These are phyloP conservation scores for Yamadazyma oceani DNA, from an alignment of 1,139 yeast genomes.

Conservation along the genomic window DNA sequence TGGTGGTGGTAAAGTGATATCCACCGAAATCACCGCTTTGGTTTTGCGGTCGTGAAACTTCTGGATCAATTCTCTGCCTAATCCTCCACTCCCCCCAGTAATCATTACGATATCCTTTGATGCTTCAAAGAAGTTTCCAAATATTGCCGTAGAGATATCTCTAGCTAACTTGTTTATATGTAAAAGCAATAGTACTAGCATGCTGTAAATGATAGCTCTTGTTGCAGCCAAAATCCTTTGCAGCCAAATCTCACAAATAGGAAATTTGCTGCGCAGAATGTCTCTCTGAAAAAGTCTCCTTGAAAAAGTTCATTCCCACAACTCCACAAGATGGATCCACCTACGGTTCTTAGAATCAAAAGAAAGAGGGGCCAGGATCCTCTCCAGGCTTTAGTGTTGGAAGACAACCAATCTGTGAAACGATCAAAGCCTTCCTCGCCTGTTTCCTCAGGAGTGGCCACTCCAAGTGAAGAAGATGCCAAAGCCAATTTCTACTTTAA, in stretches of 20 bases:
- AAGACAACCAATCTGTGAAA: constrained; percentile 40
- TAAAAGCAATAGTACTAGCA: constrained; percentile 12
- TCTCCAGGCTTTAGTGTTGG: constrained; percentile 65
- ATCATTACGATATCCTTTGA: constrained; percentile 61
- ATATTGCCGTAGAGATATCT: constrained; percentile 31
- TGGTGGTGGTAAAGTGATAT: constrained; percentile 45
- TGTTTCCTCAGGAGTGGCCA: constrained; percentile 21
- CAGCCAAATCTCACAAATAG: neutral
- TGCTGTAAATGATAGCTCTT: no score
- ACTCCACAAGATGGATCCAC: constrained; percentile 38
- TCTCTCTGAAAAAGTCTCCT: constrained; percentile 1
- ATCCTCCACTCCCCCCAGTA: constrained; percentile 81
- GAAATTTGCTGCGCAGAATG: neutral
- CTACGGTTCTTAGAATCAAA: constrained; percentile 74
- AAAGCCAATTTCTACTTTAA: constrained; percentile 46
- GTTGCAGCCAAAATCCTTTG: constrained; percentile 1
- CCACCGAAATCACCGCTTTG: constrained; percentile 61
- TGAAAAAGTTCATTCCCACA: no score
- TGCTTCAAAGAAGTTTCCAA: constrained; percentile 55
- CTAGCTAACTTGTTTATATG: constrained; percentile 30
- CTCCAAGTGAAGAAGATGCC: constrained; percentile 15
- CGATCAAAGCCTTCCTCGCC: constrained; percentile 46
- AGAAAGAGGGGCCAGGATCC: constrained; percentile 86
- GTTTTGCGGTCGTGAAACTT: constrained; percentile 36
- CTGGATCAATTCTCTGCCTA: constrained; percentile 65